These are phyloP conservation scores for Annulohypoxylon truncatum DNA, from an alignment of 2,329 filamentous ascomycete species.

Conservation along the genomic window DNA sequence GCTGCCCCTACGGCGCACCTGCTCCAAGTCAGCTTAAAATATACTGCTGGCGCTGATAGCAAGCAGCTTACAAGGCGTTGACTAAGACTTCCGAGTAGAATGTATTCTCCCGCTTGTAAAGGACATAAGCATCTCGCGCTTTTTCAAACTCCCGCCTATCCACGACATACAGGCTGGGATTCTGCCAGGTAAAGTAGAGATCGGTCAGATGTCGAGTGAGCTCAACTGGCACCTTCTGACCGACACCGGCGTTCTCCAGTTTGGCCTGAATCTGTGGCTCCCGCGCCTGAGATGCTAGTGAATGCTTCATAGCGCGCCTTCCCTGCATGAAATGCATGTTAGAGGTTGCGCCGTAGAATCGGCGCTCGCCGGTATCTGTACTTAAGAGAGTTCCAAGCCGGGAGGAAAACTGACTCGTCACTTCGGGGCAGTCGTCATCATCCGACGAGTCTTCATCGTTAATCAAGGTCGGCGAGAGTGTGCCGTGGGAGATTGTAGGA, in stretches of 20 bases:
- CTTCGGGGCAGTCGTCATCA: neutral
- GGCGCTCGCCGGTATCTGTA: neutral
- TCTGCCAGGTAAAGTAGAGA: neutral
- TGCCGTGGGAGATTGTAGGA: neutral
- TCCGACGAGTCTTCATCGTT: neutral
- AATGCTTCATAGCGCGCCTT: neutral
- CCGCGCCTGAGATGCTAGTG: neutral
- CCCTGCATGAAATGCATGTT: neutral
- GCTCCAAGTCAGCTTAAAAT: neutral
- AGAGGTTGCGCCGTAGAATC: neutral
- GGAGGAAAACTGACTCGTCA: neutral
- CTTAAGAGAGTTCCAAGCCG: neutral
- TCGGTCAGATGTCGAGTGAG: neutral
- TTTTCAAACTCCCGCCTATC: neutral
- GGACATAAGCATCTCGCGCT: neutral
- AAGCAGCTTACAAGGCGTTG: neutral
- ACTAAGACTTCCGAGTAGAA: neutral
- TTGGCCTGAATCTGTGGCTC: neutral
- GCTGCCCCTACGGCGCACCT: neutral
- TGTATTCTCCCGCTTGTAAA: neutral
- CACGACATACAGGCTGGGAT: neutral
- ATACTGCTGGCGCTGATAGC: neutral
- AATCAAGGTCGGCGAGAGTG: neutral
- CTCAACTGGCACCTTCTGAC: neutral
- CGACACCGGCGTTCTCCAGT: neutral